Evolutionary conservation across 495 filamentous ascomycete species (phyloP).

Genomic region (Lineolata rhizophorae): DNA sequence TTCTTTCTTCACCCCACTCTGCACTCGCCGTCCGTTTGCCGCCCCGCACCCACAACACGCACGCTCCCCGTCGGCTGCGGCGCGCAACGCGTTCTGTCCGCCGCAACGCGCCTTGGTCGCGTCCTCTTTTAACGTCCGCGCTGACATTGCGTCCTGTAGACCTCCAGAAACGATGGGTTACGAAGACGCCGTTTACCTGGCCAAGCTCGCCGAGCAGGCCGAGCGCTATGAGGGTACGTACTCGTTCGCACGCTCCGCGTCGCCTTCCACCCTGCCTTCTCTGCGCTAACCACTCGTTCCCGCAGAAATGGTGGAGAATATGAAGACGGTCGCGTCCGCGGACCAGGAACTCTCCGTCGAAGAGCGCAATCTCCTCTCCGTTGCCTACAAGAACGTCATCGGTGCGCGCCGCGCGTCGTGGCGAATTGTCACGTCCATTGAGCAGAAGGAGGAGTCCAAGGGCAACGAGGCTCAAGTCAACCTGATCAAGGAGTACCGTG

Average conservation of each 20-base stretch:
- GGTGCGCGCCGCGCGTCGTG: conserved; percentile 96
- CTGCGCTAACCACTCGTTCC: not conserved
- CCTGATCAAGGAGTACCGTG: conserved; percentile 97
- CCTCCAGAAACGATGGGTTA: conserved; percentile 97
- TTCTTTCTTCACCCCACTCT: no score
- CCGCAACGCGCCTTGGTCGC: no score
- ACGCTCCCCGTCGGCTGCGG: no score
- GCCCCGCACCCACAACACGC: no score
- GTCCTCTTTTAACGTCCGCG: no score
- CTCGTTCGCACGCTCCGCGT: no score
- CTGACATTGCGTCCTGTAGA: no score
- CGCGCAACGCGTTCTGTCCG: no score
- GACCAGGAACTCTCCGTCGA: conserved; percentile 96
- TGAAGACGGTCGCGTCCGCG: conserved; percentile 95
- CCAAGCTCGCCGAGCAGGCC: conserved; percentile 99
- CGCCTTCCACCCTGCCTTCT: not conserved
- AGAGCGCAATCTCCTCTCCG: conserved; percentile 95
- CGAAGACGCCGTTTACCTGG: conserved; percentile 98
- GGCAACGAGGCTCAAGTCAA: conserved; percentile 83
- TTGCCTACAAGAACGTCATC: conserved; percentile 99
- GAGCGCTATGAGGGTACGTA: conserved; percentile 97
- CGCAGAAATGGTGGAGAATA: conserved; percentile 99
- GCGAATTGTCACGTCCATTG: conserved; percentile 99
- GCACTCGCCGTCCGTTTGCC: no score
- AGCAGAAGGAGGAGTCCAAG: conserved; percentile 99